Evolutionary conservation across 2,329 filamentous ascomycete species (phyloP), one percentile per base, ranked within the genome.

Genomic region (Fusarium brachygibbosum): DNA sequence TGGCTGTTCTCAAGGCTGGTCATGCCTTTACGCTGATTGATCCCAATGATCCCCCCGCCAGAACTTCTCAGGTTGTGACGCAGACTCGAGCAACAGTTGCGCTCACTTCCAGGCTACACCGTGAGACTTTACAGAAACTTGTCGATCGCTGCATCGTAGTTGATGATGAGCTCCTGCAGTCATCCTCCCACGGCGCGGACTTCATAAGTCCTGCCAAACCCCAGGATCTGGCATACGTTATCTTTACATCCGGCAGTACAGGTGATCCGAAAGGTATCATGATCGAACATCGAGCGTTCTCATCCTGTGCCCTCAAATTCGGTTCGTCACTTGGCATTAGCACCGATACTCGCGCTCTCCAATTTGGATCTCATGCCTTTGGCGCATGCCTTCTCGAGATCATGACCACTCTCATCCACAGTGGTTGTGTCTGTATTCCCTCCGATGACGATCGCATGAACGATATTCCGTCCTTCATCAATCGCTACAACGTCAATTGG

Each of bases 231-330:
- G 62, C 62, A 7, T 63, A 63, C 11, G 46, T 63, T 9, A 53
- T 74, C 2, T 75, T 75, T 21, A 75, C 71, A 0, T 74, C 72
- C 1, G 72, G 72, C 2, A 72, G 63, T 17, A 74, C 72, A 0
- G 73, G 69, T 0, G 52, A 56, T 5, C 71, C 72, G 0, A 75
- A 75, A 13, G 73, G 73, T 2, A 45, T 49, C 28, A 54, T 55
- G 42, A 61, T 50, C 13, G 40, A 53, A 6, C 58, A 68, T 5
- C 34, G 19, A 13, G 62, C 46, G 1, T 66, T 67, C 16, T n/a
- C 38, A 0, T 55, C 62, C 0, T 62, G 48, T 16, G 42, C 50
- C 5, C 6, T 45, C 28, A 40, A 35, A 2, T 64, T 61, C 3
- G 48, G 50, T 0, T 23, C 42, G 16, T 37, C 37, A 0, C 28